A percentile compares a stretch with the other conserved stretches of the same genome.
These are phyloP conservation scores for Carex myosuroides DNA, from an alignment of 176 grass and related monocot genomes.

Conservation along the genomic window DNA sequence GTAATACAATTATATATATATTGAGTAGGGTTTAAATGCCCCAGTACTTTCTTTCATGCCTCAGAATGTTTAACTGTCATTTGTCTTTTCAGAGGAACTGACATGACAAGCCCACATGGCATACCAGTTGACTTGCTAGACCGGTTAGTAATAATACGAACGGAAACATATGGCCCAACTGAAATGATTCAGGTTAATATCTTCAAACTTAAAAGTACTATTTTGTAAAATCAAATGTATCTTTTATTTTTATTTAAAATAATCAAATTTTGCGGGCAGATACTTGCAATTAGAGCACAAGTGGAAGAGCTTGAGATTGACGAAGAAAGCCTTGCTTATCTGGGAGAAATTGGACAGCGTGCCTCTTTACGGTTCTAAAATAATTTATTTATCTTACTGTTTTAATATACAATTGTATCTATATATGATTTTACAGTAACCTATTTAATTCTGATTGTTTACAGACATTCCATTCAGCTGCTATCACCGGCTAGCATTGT, in stretches of 20 bases:
- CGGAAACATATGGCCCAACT: slow-evolving; percentile 86
- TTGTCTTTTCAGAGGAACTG: slow-evolving; percentile 70
- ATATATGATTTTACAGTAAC: background rate
- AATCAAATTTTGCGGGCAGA: slow-evolving; percentile 30
- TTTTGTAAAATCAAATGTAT: slow-evolving; percentile 21
- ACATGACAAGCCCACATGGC: slow-evolving; percentile 91
- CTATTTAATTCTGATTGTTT: background rate
- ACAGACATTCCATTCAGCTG: slow-evolving; percentile 84
- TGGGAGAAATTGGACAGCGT: slow-evolving; percentile 83
- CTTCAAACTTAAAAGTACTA: slow-evolving; percentile 10
- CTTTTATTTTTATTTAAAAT: slow-evolving; percentile 17
- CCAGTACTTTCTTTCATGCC: no score
- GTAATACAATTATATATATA: slow-evolving; percentile 28
- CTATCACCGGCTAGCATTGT: slow-evolving; percentile 76
- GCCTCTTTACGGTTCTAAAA: slow-evolving; percentile 70
- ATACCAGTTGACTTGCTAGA: slow-evolving; percentile 93
- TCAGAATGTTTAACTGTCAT: slow-evolving; percentile 20
- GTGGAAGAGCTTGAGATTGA: slow-evolving; percentile 93
- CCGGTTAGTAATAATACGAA: slow-evolving; percentile 79
- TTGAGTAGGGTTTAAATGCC: no score
- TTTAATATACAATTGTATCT: background rate
- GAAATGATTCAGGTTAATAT: slow-evolving; percentile 86
- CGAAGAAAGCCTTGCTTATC: slow-evolving; percentile 86
- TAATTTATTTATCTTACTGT: background rate
- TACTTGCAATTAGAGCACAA: slow-evolving; percentile 88